phyloP scores from a whole-genome alignment of 495 filamentous ascomycete genomes.

The Aspergillus panamensis region DNA sequence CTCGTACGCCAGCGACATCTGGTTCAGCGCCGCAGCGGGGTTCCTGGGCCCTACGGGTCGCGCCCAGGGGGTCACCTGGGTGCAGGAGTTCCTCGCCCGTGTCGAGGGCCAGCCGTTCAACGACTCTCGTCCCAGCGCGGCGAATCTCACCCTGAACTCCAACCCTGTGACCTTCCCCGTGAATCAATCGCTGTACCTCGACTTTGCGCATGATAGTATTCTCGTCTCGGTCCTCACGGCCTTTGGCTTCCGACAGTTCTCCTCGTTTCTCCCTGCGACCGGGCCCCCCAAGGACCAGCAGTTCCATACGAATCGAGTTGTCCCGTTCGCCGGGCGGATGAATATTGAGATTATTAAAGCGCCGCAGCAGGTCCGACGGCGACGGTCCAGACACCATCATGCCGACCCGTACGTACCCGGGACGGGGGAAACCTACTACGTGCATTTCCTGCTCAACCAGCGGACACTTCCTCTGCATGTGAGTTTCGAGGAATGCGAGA shows the following conservation, averaged over 20 bases:
- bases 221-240: constrained; percentile 42
- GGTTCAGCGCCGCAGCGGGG: constrained; percentile 51
- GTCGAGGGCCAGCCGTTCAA: constrained; percentile 51
- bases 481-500: constrained; percentile 55
- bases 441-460: constrained; percentile 65
- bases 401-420: constrained; percentile 15
- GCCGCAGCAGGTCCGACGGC: constrained; percentile 46
- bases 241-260: constrained; percentile 53
- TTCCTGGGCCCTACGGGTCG: constrained; percentile 55
- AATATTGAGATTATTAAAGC: constrained; percentile 63
- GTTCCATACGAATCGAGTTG: constrained; percentile 53
- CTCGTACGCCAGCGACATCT: constrained; percentile 51
- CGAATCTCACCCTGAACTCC: constrained; percentile 52
- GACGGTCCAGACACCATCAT: constrained; percentile 29
- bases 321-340: constrained; percentile 57
- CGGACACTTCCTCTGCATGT: constrained; percentile 56
- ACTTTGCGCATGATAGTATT: constrained; percentile 34
- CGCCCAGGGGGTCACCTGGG: constrained; percentile 56
- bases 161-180: constrained; percentile 45
- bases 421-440: constrained; percentile 47
- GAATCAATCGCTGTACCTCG: constrained; percentile 45
- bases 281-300: constrained; percentile 43
- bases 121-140: constrained; percentile 35
- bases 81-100: constrained; percentile 58
- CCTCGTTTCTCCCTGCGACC: constrained; percentile 37